Evolutionary conservation across 1,139 yeast species (phyloP), one percentile per base, ranked within the genome.

Genomic region (Suhomyces guaymorum): DNA sequence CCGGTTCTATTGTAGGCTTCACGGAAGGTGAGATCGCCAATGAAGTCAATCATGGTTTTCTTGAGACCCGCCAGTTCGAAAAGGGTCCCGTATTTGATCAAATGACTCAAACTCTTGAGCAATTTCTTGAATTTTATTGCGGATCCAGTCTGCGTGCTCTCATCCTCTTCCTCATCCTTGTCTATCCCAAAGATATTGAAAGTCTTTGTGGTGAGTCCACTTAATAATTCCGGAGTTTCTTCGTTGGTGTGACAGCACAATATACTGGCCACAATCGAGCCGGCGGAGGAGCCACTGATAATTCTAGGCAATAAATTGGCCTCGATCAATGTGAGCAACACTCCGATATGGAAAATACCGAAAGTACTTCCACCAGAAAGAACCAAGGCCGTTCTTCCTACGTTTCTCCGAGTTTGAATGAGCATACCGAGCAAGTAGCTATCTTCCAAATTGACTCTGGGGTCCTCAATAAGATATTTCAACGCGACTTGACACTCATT

Each of bases 271-370:
- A 94, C 82, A 36, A 92, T 90, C 1, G 97, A 89, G 12, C 99
- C 99, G 0, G 97, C 96, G 10, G 96, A 87, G 8, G 96, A 84
- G 1, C 99, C 98, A 34, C 95, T 84, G n/a, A 92, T 78, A 31
- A 92, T 87, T 32, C 89, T 71, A 0, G 99, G 99, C 26, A 92
- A 64, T 22, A 90, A 66, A 35, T 82, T 80, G 30, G 77, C 74
- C 48, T 86, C 94, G 31, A 83, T 63, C 26, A 92, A 68, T 6
- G 94, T 85, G 5, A 89, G 78, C 35, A 90, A 66, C 0, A 92
- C 97, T 0, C 99, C 99, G 37, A 89, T 84, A 48, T 92, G 98
- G 46, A 90, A 80, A 33, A 90, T 66, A 0, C 97, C 98, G 64
- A 92, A 85, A 3, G 96, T 85, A 10, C 96, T 90, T 1, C 99